Conservation (phyloP, 345 rosid genomes). For the Eucalyptus polybractea region DNA sequence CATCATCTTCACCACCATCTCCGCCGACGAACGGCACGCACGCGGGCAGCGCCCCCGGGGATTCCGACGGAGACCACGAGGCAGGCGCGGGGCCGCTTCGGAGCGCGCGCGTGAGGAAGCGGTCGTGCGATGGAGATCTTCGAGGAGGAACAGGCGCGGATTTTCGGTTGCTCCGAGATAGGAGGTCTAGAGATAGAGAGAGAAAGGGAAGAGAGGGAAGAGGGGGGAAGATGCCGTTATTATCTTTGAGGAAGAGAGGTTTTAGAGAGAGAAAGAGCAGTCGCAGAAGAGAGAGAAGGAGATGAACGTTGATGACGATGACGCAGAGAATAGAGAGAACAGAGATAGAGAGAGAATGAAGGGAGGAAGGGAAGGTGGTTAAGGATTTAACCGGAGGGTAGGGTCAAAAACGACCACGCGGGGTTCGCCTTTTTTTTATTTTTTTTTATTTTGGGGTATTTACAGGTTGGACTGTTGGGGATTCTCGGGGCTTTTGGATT, state of each 20-base stretch:
- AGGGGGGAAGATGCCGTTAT: not conserved
- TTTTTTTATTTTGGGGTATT: not conserved
- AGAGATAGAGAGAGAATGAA: not conserved
- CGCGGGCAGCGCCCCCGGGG: not conserved
- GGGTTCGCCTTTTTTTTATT: not conserved
- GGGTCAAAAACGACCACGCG: not conserved
- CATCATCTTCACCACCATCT: constrained; percentile 98
- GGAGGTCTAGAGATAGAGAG: not conserved
- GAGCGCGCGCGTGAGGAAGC: not conserved
- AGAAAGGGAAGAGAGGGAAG: not conserved
- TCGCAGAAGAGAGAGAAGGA: not conserved
- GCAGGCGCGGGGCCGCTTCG: not conserved
- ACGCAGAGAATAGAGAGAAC: not conserved
- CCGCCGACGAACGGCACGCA: not conserved
- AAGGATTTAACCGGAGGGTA: not conserved
- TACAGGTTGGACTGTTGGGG: not conserved
- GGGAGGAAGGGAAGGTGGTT: not conserved
- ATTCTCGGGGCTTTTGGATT: not conserved
- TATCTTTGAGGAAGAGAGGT: not conserved
- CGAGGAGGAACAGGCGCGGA: not conserved
- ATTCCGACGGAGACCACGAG: not conserved
- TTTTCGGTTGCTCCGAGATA: not conserved
- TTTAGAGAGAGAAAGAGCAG: not conserved
- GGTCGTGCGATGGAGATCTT: not conserved
- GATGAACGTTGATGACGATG: not conserved